Evolutionary conservation across 129 eudicot genomes (phyloP).

Genomic region (carrot (Daucus carota)): DNA sequence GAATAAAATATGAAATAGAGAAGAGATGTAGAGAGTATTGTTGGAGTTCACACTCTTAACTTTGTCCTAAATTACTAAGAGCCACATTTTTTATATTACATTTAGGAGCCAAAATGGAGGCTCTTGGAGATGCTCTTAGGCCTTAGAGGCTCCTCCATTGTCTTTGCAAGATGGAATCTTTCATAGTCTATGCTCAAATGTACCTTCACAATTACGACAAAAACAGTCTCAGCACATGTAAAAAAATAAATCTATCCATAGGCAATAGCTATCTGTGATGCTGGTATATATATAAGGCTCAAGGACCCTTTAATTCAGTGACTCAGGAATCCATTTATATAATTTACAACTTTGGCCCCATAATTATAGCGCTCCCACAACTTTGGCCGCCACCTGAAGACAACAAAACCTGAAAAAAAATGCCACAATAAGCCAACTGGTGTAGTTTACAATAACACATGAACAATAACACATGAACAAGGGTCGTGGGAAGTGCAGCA

Average conservation of each 20-base stretch:
- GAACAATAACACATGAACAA: slow-evolving; percentile 35
- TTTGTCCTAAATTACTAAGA: too few species aligned
- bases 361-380: slow-evolving; percentile 44
- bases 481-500: slow-evolving; percentile 41
- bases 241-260: not conserved
- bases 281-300: too few species aligned
- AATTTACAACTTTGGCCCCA: too few species aligned
- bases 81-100: too few species aligned
- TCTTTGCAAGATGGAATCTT: not conserved
- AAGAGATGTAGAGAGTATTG: too few species aligned
- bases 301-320: not conserved
- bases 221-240: not conserved
- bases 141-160: too few species aligned
- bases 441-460: slow-evolving; percentile 33
- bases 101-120: too few species aligned
- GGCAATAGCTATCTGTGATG: not conserved
- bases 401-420: slow-evolving; percentile 26
- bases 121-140: too few species aligned
- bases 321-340: not conserved
- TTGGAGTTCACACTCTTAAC: too few species aligned
- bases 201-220: not conserved
- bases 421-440: slow-evolving; percentile 33
- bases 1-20: too few species aligned
- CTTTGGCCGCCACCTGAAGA: slow-evolving; percentile 18
- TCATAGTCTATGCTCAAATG: not conserved